Evolutionary conservation across 2,329 filamentous ascomycete species (phyloP).

Genomic region (Hymenoscyphus scutula): DNA sequence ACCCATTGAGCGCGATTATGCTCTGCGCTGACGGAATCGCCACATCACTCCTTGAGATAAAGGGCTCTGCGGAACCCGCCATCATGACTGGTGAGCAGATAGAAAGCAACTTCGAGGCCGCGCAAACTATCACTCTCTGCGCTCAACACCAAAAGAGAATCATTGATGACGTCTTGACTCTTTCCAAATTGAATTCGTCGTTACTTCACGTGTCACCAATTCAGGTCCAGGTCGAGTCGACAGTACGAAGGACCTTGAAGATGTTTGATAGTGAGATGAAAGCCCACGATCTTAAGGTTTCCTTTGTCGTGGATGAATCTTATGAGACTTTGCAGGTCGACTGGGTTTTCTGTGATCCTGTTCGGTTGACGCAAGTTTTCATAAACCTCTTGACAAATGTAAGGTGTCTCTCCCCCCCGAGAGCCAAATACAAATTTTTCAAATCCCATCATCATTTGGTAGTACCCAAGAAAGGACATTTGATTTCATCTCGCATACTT

Average conservation of each 20-base stretch:
- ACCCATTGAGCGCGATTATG: constrained; percentile 70
- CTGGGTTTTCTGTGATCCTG: constrained; percentile 74
- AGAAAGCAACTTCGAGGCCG: constrained; percentile 64
- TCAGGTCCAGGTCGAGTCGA: constrained; percentile 60
- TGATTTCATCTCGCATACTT: not conserved
- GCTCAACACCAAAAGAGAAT: constrained; percentile 61
- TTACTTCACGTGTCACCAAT: constrained; percentile 69
- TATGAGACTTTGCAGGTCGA: constrained; percentile 63
- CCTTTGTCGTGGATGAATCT: constrained; percentile 65
- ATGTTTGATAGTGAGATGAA: constrained; percentile 78
- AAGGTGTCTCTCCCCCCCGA: not conserved
- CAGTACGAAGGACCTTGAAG: constrained; percentile 67
- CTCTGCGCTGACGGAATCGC: constrained; percentile 75
- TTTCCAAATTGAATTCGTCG: constrained; percentile 69
- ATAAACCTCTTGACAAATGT: constrained; percentile 76
- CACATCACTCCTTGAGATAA: constrained; percentile 38
- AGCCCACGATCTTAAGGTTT: constrained; percentile 68
- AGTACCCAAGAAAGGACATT: not conserved
- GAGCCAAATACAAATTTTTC: not conserved
- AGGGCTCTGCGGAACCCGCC: constrained; percentile 18
- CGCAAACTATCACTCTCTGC: constrained; percentile 76
- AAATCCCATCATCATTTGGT: not conserved
- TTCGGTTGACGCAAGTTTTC: constrained; percentile 73
- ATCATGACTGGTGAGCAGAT: constrained; percentile 43
- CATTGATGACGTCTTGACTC: constrained; percentile 65